phyloP scores from a whole-genome alignment of 805 yeast genomes.

The Yarrowia sp. region DNA sequence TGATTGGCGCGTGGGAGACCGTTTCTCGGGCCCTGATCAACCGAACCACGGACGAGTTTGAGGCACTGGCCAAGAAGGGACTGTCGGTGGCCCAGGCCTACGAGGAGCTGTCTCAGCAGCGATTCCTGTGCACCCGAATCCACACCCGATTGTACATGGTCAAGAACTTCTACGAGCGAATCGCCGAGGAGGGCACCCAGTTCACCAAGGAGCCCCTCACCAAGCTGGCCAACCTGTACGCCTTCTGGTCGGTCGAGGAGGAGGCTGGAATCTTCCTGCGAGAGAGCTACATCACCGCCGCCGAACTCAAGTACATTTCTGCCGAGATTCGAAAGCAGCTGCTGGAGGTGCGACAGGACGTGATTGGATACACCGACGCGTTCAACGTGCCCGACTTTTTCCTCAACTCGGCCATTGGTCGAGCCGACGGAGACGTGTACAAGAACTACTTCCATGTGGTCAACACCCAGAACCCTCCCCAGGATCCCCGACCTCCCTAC shows the following conservation, averaged over 20 bases:
- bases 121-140: constrained; percentile 53
- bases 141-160: constrained; percentile 52
- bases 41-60: constrained; percentile 48
- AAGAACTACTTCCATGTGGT: constrained; percentile 72
- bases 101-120: constrained; percentile 53
- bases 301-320: constrained; percentile 55
- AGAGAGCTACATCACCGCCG: constrained; percentile 61
- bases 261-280: constrained; percentile 79
- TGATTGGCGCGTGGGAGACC: constrained; percentile 51
- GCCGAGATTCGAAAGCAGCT: constrained; percentile 57
- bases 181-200: constrained; percentile 50
- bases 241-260: constrained; percentile 68
- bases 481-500: constrained; percentile 65
- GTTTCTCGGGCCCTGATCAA: constrained; percentile 49
- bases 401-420: constrained; percentile 83
- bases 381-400: constrained; percentile 82
- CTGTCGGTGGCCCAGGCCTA: constrained; percentile 48
- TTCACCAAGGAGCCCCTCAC: constrained; percentile 59
- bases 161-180: constrained; percentile 50
- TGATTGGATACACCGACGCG: constrained; percentile 81
- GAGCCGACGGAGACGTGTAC: constrained; percentile 81
- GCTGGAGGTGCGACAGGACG: constrained; percentile 65
- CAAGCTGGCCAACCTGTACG: constrained; percentile 66
- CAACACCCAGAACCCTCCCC: constrained; percentile 57
- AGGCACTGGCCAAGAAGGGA: constrained; percentile 44